Conservation (phyloP, 73 alveolate species). For the Paramecium pentaurelia region DNA sequence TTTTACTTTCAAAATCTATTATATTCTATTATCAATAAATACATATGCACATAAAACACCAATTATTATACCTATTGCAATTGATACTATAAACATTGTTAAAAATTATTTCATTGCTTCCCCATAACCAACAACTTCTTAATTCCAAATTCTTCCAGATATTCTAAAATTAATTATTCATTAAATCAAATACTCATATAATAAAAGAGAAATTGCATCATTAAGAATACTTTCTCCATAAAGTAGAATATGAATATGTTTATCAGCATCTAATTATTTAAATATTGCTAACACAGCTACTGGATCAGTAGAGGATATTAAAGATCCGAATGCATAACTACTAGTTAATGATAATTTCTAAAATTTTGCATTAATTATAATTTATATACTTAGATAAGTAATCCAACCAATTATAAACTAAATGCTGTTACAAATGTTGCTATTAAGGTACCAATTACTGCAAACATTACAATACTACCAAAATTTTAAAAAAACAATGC, state of each 20-base stretch:
- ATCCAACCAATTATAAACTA: slow-evolving; percentile 44
- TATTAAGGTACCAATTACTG: slow-evolving; percentile 84
- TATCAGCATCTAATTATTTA: slow-evolving; percentile 72
- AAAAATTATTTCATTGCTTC: slow-evolving; percentile 25
- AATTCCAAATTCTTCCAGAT: background rate
- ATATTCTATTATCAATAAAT: background rate
- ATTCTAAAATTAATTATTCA: background rate
- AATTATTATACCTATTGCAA: slow-evolving; percentile 28
- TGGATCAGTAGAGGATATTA: slow-evolving; percentile 91
- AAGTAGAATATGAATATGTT: slow-evolving; percentile 65
- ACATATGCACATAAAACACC: slow-evolving; percentile 57
- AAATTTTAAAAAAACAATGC: slow-evolving; percentile 75
- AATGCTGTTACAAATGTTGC: slow-evolving; percentile 64
- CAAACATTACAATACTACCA: slow-evolving; percentile 76
- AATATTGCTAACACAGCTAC: slow-evolving; percentile 84
- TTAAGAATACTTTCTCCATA: slow-evolving; percentile 90
- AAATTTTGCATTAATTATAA: background rate
- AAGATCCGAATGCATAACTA: slow-evolving; percentile 77
- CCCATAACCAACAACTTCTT: background rate
- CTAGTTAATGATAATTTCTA: slow-evolving; percentile 65
- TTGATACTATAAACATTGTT: background rate
- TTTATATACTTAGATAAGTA: background rate
- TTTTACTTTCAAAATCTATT: slow-evolving; percentile 29
- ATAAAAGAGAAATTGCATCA: slow-evolving; percentile 78
- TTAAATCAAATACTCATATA: slow-evolving; percentile 3